Conservation (phyloP, 208 protist species). For the Wallacemonas collosoma region DNA sequence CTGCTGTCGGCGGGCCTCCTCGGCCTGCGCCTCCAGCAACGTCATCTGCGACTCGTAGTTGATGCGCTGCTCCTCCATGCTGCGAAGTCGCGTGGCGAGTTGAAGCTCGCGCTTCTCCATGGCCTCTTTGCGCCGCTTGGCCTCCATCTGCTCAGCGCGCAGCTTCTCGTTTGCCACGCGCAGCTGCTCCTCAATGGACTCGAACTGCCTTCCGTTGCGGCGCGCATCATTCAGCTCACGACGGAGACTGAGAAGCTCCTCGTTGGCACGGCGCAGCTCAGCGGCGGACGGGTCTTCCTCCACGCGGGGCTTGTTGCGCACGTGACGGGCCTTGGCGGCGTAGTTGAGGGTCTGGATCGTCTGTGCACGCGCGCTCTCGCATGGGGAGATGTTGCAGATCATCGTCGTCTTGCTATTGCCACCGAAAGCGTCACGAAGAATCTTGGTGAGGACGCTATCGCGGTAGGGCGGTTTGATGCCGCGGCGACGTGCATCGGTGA, state of each 20-base stretch:
- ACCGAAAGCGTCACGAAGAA: conserved; percentile 86
- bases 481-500: conserved; percentile 64
- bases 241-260: conserved; percentile 59
- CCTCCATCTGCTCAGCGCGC: conserved; percentile 53
- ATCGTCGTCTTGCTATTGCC: conserved; percentile 92
- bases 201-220: conserved; percentile 35
- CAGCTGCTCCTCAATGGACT: conserved; percentile 52
- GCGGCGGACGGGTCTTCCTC: conserved; percentile 78
- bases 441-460: conserved; percentile 84
- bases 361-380: conserved; percentile 49
- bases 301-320: conserved; percentile 76
- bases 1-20: conserved; percentile 44
- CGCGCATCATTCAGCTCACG: conserved; percentile 53
- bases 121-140: conserved; percentile 33
- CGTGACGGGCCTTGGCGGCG: conserved; percentile 74
- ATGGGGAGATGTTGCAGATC: conserved; percentile 81
- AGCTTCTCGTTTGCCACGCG: conserved; percentile 49
- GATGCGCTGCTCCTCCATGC: conserved; percentile 63
- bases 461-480: conserved; percentile 83
- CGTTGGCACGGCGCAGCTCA: conserved; percentile 71
- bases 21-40: conserved; percentile 60
- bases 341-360: conserved; percentile 88
- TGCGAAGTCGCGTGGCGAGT: conserved; percentile 44
- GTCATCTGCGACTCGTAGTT: conserved; percentile 68
- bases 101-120: conserved; percentile 65